Evolutionary conservation across 371 early-diverging fungal genomes (phyloP).

Genomic region (Mortierella sp.): DNA sequence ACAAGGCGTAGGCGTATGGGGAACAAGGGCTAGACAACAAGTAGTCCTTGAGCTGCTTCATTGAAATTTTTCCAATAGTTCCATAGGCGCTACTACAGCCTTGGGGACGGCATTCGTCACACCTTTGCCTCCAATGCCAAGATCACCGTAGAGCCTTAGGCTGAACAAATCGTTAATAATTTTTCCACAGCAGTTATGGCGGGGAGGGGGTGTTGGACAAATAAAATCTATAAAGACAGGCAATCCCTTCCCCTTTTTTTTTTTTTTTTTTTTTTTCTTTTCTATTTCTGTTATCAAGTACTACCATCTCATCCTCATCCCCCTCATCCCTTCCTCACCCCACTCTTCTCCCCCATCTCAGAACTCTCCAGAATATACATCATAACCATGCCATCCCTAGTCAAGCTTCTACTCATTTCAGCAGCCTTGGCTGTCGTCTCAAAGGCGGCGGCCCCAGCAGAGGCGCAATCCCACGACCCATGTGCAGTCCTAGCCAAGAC

Average conservation of each 20-base stretch:
- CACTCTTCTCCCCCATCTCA: neutral
- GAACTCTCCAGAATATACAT: neutral
- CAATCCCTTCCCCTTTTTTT: neutral
- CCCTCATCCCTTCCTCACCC: neutral
- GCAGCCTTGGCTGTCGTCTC: neutral
- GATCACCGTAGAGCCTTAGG: no score
- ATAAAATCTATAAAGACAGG: no score
- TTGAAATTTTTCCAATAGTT: no score
- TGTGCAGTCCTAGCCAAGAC: conserved; percentile 18
- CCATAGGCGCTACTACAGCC: no score
- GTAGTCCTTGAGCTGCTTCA: no score
- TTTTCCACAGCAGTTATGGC: no score
- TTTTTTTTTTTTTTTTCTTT: neutral
- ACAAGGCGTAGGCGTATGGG: no score
- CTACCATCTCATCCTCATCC: neutral
- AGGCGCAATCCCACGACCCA: conserved; percentile 1
- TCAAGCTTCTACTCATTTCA: neutral
- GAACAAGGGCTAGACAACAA: no score
- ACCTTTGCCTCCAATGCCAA: no score
- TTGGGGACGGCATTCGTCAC: no score
- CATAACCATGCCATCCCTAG: neutral
- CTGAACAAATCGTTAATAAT: no score
- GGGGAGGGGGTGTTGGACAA: no score
- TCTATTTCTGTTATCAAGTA: neutral
- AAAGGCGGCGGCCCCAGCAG: neutral